These are phyloP conservation scores for Exophiala sideris DNA, from an alignment of 2,329 filamentous ascomycete species.

Conservation along the genomic window DNA sequence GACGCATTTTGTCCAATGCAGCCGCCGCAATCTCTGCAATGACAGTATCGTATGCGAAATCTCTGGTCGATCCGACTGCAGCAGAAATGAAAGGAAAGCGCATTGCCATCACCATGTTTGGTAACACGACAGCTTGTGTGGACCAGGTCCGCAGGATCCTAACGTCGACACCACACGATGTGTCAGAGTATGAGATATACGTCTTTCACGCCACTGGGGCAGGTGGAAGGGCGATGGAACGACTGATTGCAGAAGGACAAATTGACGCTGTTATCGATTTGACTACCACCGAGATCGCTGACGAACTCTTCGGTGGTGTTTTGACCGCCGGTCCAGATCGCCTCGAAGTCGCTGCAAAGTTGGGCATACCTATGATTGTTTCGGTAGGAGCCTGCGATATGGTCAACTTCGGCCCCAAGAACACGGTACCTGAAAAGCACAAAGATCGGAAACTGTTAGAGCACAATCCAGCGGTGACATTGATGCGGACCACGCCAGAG, in stretches of 20 bases:
- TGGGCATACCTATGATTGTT: conserved; percentile 57
- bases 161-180: conserved; percentile 25
- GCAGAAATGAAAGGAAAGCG: conserved; percentile 39
- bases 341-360: conserved; percentile 55
- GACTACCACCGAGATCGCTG: conserved; percentile 68
- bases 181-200: conserved; percentile 53
- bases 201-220: conserved; percentile 69
- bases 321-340: conserved; percentile 58
- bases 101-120: conserved; percentile 70
- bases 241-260: conserved; percentile 54
- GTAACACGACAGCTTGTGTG: conserved; percentile 66
- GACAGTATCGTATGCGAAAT: conserved; percentile 44
- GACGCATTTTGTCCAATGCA: conserved; percentile 59
- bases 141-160: conserved; percentile 48
- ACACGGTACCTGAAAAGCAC: conserved; percentile 56
- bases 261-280: conserved; percentile 66
- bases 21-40: conserved; percentile 60
- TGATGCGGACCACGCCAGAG: conserved; percentile 61
- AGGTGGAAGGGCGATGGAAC: conserved; percentile 67
- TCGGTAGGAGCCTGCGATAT: conserved; percentile 58
- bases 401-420: conserved; percentile 60
- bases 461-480: conserved; percentile 64
- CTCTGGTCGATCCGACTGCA: conserved; percentile 4
- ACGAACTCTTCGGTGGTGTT: conserved; percentile 61
- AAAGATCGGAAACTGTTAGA: conserved; percentile 52